Conservation (phyloP, 2,329 filamentous ascomycete species). For the Geosmithia flava region DNA sequence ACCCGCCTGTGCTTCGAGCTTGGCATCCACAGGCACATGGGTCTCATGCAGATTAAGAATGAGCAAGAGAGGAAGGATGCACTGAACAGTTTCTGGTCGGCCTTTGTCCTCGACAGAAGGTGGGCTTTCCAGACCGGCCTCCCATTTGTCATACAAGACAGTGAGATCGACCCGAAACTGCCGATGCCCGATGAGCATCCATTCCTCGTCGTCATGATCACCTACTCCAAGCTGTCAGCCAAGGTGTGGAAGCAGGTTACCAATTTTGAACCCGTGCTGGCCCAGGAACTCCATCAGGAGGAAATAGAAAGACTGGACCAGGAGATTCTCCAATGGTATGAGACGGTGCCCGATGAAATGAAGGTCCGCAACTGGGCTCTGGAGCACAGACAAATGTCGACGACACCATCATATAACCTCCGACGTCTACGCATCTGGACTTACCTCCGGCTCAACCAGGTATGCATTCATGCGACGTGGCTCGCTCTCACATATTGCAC, state of each 20-base stretch:
- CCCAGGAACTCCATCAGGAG: constrained; percentile 53
- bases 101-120: constrained; percentile 72
- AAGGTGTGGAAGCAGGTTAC: constrained; percentile 79
- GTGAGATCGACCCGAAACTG: constrained; percentile 69
- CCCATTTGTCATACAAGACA: constrained; percentile 74
- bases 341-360: constrained; percentile 52
- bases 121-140: constrained; percentile 88
- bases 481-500: too few relatives aligned
- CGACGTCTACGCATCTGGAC: constrained; percentile 72
- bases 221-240: constrained; percentile 70
- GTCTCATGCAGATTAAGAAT: constrained; percentile 55
- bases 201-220: constrained; percentile 74
- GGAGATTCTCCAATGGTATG: constrained; percentile 80
- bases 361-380: constrained; percentile 47
- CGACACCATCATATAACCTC: constrained; percentile 49
- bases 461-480: constrained; percentile 9
- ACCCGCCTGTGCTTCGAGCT: constrained; percentile 68
- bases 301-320: constrained; percentile 74
- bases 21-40: constrained; percentile 70
- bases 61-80: constrained; percentile 57
- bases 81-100: constrained; percentile 70
- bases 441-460: constrained; percentile 75
- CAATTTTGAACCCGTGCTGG: constrained; percentile 48
- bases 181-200: constrained; percentile 58
- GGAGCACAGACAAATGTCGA: constrained; percentile 32